These are phyloP conservation scores for Carallia pectinifolia DNA, from an alignment of 345 rosid species.

Conservation along the genomic window DNA sequence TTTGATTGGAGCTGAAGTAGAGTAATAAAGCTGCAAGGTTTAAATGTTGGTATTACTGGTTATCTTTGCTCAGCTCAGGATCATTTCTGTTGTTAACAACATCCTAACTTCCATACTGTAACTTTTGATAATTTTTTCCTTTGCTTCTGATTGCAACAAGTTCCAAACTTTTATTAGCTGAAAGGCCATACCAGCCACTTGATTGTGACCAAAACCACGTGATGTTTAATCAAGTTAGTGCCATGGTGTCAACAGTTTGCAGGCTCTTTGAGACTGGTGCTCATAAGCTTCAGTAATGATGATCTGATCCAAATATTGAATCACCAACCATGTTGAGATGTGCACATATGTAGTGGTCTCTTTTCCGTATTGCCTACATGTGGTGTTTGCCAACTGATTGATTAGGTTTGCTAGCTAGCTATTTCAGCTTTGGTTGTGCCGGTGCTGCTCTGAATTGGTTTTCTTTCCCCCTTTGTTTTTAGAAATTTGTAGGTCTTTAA, in stretches of 20 bases:
- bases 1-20: not conserved
- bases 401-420: not conserved
- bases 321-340: not conserved
- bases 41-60: not conserved
- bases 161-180: not conserved
- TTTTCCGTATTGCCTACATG: not conserved
- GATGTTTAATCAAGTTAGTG: not conserved
- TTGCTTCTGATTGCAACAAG: too few relatives aligned
- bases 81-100: not conserved
- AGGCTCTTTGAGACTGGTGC: not conserved
- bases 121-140: too few relatives aligned
- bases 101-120: not conserved
- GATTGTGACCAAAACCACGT: not conserved
- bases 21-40: not conserved
- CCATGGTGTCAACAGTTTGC: not conserved
- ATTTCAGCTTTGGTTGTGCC: conserved; percentile 10
- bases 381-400: conserved; percentile 1
- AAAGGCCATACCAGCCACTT: not conserved
- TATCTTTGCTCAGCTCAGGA: too few relatives aligned
- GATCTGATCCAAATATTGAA: not conserved
- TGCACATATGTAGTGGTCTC: not conserved
- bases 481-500: conserved; percentile 56
- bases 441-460: conserved; percentile 33
- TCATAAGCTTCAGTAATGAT: not conserved
- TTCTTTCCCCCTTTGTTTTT: conserved; percentile 20